phyloP scores from a whole-genome alignment of 768 basidiomycete species.

The Cubamyces sp. region DNA sequence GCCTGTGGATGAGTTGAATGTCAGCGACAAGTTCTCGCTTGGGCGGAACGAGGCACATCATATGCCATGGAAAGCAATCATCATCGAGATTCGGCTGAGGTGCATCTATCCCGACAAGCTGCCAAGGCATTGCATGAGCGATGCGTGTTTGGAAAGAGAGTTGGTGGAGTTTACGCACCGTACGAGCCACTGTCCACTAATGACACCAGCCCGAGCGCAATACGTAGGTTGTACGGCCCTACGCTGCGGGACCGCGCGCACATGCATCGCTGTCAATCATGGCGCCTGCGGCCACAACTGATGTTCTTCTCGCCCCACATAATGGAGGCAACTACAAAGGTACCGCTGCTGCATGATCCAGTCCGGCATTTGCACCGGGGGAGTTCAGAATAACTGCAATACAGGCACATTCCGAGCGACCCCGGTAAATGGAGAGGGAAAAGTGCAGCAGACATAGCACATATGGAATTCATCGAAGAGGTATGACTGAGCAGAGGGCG shows the following conservation, averaged over 20 bases:
- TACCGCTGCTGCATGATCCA: neutral
- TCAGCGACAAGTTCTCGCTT: neutral
- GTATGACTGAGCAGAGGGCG: conserved; percentile 4
- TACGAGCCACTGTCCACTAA: too few species aligned
- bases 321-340: neutral
- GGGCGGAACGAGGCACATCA: conserved; percentile 7
- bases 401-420: neutral
- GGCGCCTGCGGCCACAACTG: neutral
- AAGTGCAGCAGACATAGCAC: neutral
- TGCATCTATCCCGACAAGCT: neutral
- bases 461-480: neutral
- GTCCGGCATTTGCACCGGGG: conserved; percentile 5
- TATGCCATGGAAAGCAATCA: neutral
- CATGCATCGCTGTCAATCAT: neutral
- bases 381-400: neutral
- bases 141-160: too few species aligned
- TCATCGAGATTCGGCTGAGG: neutral
- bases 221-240: neutral
- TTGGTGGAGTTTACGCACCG: too few species aligned
- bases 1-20: neutral
- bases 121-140: too few species aligned
- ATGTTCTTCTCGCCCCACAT: conserved; percentile 1
- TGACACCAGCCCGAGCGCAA: too few species aligned
- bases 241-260: neutral
- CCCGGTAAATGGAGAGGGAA: neutral